Base-by-base conservation (phyloP, 495 filamentous ascomycete genomes). In the Immersiella caudata region DNA sequence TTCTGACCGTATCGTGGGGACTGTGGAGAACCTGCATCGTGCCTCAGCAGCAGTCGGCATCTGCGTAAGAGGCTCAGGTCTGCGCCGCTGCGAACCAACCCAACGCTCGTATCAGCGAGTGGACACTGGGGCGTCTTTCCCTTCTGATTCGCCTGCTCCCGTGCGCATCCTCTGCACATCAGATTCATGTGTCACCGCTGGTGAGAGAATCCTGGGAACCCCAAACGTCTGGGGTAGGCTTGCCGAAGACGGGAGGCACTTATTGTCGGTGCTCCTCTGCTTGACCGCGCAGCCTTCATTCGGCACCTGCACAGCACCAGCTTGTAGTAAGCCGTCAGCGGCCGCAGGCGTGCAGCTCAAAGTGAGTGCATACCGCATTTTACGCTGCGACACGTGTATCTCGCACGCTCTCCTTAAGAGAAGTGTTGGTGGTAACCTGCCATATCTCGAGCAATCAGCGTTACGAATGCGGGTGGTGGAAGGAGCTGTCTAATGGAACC, bases 91-190 rank as follows among this genome's bases (percentile, higher is more conserved):
- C n/a, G n/a, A n/a, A n/a, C n/a, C n/a, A n/a, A 46, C 40, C 40
- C 40, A 46, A 46, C 40, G 14, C 40, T 12, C 40, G 40, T 46
- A 46, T 46, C 40, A 46, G 40, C 52, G 52, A 22, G 18, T 22
- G 49, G 49, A 52, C 16, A 18, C 24, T 7, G 52, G 6, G 21
- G 52, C 7, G 3, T 22, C 20, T 20, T 24, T 24, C 33, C 40
- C 40, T 12, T 33, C 26, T 59, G 60, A 59, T 64, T 64, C 60
- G 68, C 68, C 63, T 49, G 60, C 51, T 65, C 64, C 64, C 63
- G 63, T 33, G 63, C 63, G 63, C 52, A 65, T 65, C 61, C 25
- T 62, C 59, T 70, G 60, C 59, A 66, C 64, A 70, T 67, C 68
- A 60, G 64, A 60, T 69, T 69, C 67, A 69, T 62, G 62, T 68